Conservation (phyloP, 306 rosid species). For the Morella rubra region DNA sequence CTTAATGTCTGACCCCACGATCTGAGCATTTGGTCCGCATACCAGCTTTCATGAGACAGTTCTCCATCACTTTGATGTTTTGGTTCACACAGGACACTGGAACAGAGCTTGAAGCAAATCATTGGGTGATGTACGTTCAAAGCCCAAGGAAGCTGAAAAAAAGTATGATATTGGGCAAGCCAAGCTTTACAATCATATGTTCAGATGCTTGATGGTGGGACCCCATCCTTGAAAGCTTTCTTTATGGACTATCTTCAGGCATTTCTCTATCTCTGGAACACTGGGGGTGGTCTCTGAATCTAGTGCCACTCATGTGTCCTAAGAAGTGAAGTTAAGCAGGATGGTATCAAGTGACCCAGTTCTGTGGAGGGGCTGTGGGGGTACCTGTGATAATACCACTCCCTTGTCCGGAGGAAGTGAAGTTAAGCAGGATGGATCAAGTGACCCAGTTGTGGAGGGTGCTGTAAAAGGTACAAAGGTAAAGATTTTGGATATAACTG, state of each 20-base stretch:
- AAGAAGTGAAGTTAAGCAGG: too few relatives aligned
- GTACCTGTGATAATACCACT: slow-evolving; percentile 67
- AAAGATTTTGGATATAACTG: slow-evolving; percentile 75
- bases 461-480: slow-evolving; percentile 82
- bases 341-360: too few relatives aligned
- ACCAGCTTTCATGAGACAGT: slow-evolving; percentile 72
- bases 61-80: slow-evolving; percentile 61
- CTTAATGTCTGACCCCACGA: slow-evolving; percentile 48
- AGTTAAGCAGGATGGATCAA: slow-evolving; percentile 62
- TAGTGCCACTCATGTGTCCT: too few relatives aligned
- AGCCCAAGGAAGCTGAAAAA: slow-evolving; percentile 52
- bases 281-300: too few relatives aligned
- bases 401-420: slow-evolving; percentile 69
- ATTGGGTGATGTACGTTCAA: slow-evolving; percentile 88
- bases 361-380: too few relatives aligned
- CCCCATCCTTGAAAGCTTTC: slow-evolving; percentile 75
- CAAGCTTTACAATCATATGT: slow-evolving; percentile 64
- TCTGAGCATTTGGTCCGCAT: slow-evolving; percentile 93
- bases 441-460: slow-evolving; percentile 51
- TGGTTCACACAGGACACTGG: slow-evolving; percentile 97
- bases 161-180: slow-evolving; percentile 55
- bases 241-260: slow-evolving; percentile 89
- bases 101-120: slow-evolving; percentile 70
- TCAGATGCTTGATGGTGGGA: slow-evolving; percentile 49
- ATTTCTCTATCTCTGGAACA: slow-evolving; percentile 86